Evolutionary conservation across 1,284 basidiomycete genomes (phyloP), one percentile per base, ranked within the genome.

Genomic region (Farysia itapuensis): DNA sequence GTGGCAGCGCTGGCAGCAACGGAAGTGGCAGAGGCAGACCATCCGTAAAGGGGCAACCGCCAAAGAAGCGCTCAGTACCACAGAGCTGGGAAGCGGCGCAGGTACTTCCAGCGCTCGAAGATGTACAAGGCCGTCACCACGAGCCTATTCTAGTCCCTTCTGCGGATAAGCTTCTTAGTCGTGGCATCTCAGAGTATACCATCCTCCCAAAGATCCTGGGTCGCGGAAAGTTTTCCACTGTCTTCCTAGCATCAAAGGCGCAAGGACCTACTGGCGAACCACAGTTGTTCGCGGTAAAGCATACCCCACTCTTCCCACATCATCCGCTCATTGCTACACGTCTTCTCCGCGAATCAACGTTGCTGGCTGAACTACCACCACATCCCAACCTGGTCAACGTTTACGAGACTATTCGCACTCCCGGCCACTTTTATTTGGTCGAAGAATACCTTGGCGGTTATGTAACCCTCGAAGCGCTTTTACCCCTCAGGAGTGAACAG

Each of bases 351-450:
- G 82, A 83, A 46, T 82, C 82, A 0, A 81, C 79, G 0, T 76
- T 83, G 13, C 74, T 83, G 13, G 80, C 81, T 2, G 80, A 82
- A 63, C 74, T 83, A 1, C 79, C 80, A 0, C 79, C 80, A 1
- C 82, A 83, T 66, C 82, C 81, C 1, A 82, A 81, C 54, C 75
- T 83, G 19, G 79, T 83, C 51, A 77, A 78, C 30, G 81, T 83
- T 3, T 78, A 79, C 51, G 81, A 81, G 26, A 81, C 80, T 38
- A 79, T 83, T 20, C 70, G 81, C 4, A 83, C 82, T 0, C 77
- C 79, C 4, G 81, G 80, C 2, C 81, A 82, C 63, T 82, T 82
- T 59, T 83, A 83, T 67, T 79, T 83, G n/a, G 78, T 83, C 40
- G 81, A 79, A 39, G 81, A 82, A 28, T 80, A 74, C 35, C 75